Base-by-base conservation (phyloP, 1,284 basidiomycete species). In the Apiotrichum sp. region DNA sequence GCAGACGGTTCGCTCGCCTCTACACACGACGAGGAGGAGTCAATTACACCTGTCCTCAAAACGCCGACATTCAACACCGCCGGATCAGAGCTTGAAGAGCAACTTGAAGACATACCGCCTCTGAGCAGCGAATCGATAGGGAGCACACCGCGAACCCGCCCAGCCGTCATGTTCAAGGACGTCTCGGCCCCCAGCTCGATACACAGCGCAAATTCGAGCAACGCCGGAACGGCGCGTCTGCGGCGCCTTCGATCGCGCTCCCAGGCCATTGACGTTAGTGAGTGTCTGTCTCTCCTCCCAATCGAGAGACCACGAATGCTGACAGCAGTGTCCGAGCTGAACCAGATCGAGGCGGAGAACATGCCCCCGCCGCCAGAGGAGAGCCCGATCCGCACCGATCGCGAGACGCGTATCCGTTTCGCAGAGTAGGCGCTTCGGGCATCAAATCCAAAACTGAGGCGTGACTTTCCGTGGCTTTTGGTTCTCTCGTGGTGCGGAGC, bases 371-470 rank as follows among this genome's bases (percentile, higher is more conserved):
- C 35, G 10, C 56, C 57, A 29, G 61, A 56, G 11, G 65, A 66
- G 42, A 64, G 65, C 46, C 65, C 61, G 16, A 64, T 72, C 52
- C 61, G 62, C 32, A 67, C 70, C 31, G 62, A 68, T 52, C 59
- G 70, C 47, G 62, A 67, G 31, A 50, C 65, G 13, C 63, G 60
- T 4, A 70, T 72, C 53, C 62, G 70, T 36, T 72, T 72, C 47
- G 70, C 65, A 1, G 58, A 48, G 29, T n/a, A 41, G n/a, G 10
- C 6, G 40, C n/a, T 14, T 41, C n/a, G 11, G 22, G 22, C 22
- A 22, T 22, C 22, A 22, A 22, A 22, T 22, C 22, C 22, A 22
- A 22, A 22, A 22, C 22, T 22, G 22, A 22, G 22, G 22, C 22
- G 22, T 22, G 22, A 22, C 22, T 22, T 22, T 22, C 22, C 22